Evolutionary conservation across 106 monocot species (phyloP), one percentile per base, ranked within the genome.

Genomic region (Dendrobium huoshanense): DNA sequence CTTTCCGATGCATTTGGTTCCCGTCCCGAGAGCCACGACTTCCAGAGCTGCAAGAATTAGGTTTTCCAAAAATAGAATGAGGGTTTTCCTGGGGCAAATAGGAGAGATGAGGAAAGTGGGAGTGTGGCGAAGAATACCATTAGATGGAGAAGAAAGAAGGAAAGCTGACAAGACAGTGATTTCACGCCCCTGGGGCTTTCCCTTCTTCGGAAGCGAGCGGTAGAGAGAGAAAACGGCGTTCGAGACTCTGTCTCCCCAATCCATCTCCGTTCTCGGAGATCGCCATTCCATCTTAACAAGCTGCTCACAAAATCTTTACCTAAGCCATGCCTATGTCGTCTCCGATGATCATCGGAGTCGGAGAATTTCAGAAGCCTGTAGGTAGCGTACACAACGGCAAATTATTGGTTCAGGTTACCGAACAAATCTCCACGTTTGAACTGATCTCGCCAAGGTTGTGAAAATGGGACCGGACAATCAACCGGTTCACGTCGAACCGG

Each of bases 121-220:
- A 73, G 25, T 22, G 42, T 56, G 47, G n/a, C 59, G 3, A 18
- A 70, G 37, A 2, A 41, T 88, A 95, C 91, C 83, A n/a, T 80
- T 22, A 48, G 85, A 79, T 75, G 92, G 87, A 25, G 92, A 87
- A 43, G 98, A 95, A 72, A 92, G 82, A 78, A 95, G 86, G 87
- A 97, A 94, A 20, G 98, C 92, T 20, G 94, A 91, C 22, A 98
- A 74, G 40, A 98, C 95, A 11, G 98, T 92, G 77, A 84, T 87
- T 49, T 98, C 98, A 22, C 88, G 81, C 24, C 94, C 94, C 67
- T 98, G 98, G 2, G 98, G 94, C 80, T 98, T 98, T n/a, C 94
- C 98, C 58, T 98, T 95, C 85, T 95, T 98, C 3, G 94, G 94
- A 9, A 98, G 88, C 13, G 92, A 88, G 44, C 49, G 31, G 84